Base-by-base conservation (phyloP, 208 protist species). In the Wallacemonas sp. region DNA sequence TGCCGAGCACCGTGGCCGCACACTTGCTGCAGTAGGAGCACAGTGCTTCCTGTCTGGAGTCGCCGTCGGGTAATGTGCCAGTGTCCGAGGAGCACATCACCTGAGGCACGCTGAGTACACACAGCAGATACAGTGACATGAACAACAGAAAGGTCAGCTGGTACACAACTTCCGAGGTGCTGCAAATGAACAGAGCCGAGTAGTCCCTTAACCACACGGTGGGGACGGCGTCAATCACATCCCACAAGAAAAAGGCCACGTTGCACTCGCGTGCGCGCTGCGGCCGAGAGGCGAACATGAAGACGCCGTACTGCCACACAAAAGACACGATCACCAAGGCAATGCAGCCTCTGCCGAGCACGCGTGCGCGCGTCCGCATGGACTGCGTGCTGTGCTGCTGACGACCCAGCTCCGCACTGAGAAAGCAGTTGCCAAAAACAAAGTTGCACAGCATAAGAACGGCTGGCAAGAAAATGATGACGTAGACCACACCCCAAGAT, bases 401-500 rank as follows among this genome's bases (percentile, higher is more conserved):
- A 1, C 59, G 44, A 2, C 52, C 69, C 36, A 92, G 50, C 26
- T 75, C 68, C 48, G 86, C 82, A 23, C 75, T 81, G 2, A 91
- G 42, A 49, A 87, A 82, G 36, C 82, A 92, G 18, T 76, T 79
- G 20, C 86, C 86, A 70, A 87, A 70, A 18, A 89, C 72, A 71
- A 89, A 92, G 50, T 89, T 89, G 20, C 64, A 39, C 41, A 77
- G 59, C 80, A 92, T 81, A 2, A 85, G 49, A 23, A 84, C 14
- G 10, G 75, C 82, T 20, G 82, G 82, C 10, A 82, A 63, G n/a
- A 73, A 59, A 25, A 92, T 20, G 14, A 71, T 67, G 10, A 42
- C 42, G 65, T 92, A 89, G 5, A 92, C 82, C 10, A 77, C 79
- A 11, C 61, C 69, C 79, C 82, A 87, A 44, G 81, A 92, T 18